These are phyloP conservation scores for Candida wancherniae DNA, from an alignment of 805 yeast genomes.

Conservation along the genomic window DNA sequence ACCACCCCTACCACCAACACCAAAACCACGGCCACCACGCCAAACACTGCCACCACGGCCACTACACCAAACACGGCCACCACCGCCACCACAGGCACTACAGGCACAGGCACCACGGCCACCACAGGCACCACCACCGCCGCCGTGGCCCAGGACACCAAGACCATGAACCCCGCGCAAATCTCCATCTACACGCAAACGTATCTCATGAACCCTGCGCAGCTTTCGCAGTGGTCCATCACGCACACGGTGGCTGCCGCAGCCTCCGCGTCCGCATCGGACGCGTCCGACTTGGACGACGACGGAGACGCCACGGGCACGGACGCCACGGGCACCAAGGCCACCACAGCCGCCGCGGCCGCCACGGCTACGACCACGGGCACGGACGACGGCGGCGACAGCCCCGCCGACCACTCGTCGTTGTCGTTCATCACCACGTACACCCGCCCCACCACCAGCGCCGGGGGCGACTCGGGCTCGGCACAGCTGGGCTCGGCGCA, in stretches of 20 bases:
- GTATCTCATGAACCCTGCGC: slow-evolving; percentile 14
- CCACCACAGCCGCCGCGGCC: slow-evolving; percentile 9
- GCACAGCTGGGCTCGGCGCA: no score
- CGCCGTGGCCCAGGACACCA: slow-evolving; percentile 11
- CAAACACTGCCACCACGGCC: slow-evolving; percentile 7
- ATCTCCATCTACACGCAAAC: slow-evolving; percentile 11
- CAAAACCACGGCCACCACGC: slow-evolving; percentile 10
- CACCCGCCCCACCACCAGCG: slow-evolving; percentile 20
- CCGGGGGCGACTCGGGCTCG: slow-evolving; percentile 3
- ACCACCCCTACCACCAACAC: slow-evolving; percentile 14
- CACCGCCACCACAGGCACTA: slow-evolving; percentile 1
- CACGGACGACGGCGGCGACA: slow-evolving; percentile 10
- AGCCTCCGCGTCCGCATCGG: slow-evolving; percentile 15
- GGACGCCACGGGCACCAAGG: slow-evolving; percentile 14
- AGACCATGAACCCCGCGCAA: slow-evolving; percentile 15
- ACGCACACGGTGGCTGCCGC: slow-evolving; percentile 12
- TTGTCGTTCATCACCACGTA: slow-evolving; percentile 31
- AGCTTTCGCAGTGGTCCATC: slow-evolving; percentile 16
- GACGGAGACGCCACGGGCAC: slow-evolving; percentile 2
- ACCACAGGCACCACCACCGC: slow-evolving; percentile 13
- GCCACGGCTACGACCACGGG: slow-evolving; percentile 9
- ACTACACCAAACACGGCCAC: slow-evolving; percentile 13
- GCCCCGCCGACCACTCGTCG: slow-evolving; percentile 5
- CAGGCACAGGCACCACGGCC: slow-evolving; percentile 12
- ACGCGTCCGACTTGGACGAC: slow-evolving; percentile 1